Evolutionary conservation across 306 rosid genomes (phyloP), one percentile per base, ranked within the genome.

Genomic region (Cicer chorassanicum): DNA sequence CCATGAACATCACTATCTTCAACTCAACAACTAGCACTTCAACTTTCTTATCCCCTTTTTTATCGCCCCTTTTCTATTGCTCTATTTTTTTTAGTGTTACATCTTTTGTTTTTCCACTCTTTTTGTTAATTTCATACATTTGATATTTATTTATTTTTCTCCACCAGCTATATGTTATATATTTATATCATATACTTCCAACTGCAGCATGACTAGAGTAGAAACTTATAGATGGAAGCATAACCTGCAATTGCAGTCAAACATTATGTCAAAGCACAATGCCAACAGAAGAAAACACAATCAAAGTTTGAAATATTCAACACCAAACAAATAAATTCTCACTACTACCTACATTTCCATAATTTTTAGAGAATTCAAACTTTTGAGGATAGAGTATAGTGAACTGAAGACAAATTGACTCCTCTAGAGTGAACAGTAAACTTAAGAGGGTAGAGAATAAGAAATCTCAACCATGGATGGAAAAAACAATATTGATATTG

Each of bases 241-340:
- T 73, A 73, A 84, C 93, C 89, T 88, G 93, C 83, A 46, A 85
- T 74, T 79, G 81, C 74, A 81, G 82, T 81, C 80, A 83, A 84
- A 85, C 84, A 89, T 60, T 51, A 80, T 70, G 83, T 76, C 83
- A 83, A 87, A 76, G 82, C 69, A 79, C 59, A 70, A 74, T 16
- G 41, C 73, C 46, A 50, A 55, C 70, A 68, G 78, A 72, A 29
- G n/a, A 81, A 75, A 66, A 41, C 65, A 77, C 42, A 46, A 49
- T 50, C 63, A 66, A 48, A 34, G 65, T 66, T 72, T 24, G 9
- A 57, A 74, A 75, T 70, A 67, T 46, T 62, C 71, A 72, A 49
- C 72, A 65, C 34, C 54, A 21, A 77, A 67, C 38, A 61, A 70
- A 73, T 56, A 56, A 56, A 55, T 75, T 56, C 57, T 24, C 45